A percentile compares a stretch with the other conserved stretches of the same genome.
Evolutionary conservation across 768 basidiomycete genomes (phyloP).

Genomic region (Tremella fuciformis): DNA sequence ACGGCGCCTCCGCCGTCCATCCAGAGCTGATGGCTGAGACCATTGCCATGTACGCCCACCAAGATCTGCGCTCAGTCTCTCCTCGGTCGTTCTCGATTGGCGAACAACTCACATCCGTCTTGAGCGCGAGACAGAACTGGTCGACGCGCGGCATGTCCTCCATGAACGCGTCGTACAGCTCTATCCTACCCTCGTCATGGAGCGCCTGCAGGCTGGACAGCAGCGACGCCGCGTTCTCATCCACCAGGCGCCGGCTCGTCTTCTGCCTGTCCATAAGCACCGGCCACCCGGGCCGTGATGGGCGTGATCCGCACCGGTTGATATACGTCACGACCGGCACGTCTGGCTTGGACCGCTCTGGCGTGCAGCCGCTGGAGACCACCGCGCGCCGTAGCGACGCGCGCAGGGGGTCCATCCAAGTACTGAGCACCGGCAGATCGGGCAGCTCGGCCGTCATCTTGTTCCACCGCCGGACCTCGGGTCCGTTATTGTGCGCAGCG

Average conservation of each 20-base stretch:
- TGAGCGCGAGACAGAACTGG: conserved; percentile 12
- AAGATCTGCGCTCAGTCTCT: conserved; percentile 24
- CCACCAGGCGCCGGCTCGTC: conserved; percentile 24
- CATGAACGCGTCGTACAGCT: conserved; percentile 32
- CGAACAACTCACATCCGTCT: background rate
- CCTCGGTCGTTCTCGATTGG: background rate
- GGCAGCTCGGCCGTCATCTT: conserved; percentile 37
- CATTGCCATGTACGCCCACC: conserved; percentile 44
- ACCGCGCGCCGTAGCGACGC: conserved; percentile 18
- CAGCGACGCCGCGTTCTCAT: conserved; percentile 22
- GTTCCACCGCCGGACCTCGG: conserved; percentile 29
- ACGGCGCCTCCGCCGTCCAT: conserved; percentile 36
- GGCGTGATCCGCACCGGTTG: conserved; percentile 16
- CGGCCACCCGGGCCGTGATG: background rate
- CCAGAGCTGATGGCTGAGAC: conserved; percentile 42
- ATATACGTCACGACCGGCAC: conserved; percentile 41
- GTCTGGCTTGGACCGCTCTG: conserved; percentile 17
- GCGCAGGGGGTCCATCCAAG: conserved; percentile 39
- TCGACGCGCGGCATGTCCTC: conserved; percentile 20
- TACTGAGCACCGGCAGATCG: conserved; percentile 14
- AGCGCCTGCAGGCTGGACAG: conserved; percentile 21
- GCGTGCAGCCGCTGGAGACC: conserved; percentile 19
- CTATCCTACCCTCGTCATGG: conserved; percentile 28
- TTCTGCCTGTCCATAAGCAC: conserved; percentile 17
- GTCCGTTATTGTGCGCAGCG: conserved; percentile 27